Evolutionary conservation across 2,329 filamentous ascomycete species (phyloP).

Genomic region (Aspergillus novoparasiticus): DNA sequence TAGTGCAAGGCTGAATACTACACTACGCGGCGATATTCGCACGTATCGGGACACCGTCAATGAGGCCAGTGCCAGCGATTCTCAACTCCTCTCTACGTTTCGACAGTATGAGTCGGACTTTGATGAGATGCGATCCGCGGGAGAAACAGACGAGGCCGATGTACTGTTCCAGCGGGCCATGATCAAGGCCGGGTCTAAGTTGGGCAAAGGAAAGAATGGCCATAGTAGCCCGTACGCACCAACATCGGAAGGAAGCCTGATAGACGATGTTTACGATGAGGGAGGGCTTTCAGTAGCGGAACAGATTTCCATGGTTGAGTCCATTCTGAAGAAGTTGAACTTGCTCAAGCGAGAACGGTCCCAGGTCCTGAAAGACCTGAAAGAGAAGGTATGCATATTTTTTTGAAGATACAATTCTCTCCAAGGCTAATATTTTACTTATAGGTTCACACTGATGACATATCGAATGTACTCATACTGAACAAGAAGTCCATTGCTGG

Average conservation of each 20-base stretch:
- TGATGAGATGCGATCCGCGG: conserved; percentile 90
- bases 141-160: conserved; percentile 83
- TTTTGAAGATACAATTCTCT: background rate
- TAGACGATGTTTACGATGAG: conserved; percentile 92
- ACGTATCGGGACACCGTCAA: conserved; percentile 88
- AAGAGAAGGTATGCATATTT: conserved; percentile 75
- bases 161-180: conserved; percentile 86
- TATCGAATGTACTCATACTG: conserved; percentile 92
- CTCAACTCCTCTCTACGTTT: conserved; percentile 78
- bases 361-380: conserved; percentile 93
- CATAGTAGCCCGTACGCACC: conserved; percentile 60
- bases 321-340: conserved; percentile 86
- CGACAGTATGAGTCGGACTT: conserved; percentile 86
- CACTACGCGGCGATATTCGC: conserved; percentile 80
- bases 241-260: conserved; percentile 70
- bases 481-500: conserved; percentile 97
- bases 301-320: conserved; percentile 86
- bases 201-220: conserved; percentile 62
- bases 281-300: conserved; percentile 78
- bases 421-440: conserved; percentile 1
- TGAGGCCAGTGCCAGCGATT: conserved; percentile 84
- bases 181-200: conserved; percentile 68
- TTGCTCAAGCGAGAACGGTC: conserved; percentile 88
- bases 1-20: conserved; percentile 84
- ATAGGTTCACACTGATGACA: conserved; percentile 93